Evolutionary conservation across 345 rosid genomes (phyloP), one percentile per base, ranked within the genome.

Genomic region (Pugionium cornutum): DNA sequence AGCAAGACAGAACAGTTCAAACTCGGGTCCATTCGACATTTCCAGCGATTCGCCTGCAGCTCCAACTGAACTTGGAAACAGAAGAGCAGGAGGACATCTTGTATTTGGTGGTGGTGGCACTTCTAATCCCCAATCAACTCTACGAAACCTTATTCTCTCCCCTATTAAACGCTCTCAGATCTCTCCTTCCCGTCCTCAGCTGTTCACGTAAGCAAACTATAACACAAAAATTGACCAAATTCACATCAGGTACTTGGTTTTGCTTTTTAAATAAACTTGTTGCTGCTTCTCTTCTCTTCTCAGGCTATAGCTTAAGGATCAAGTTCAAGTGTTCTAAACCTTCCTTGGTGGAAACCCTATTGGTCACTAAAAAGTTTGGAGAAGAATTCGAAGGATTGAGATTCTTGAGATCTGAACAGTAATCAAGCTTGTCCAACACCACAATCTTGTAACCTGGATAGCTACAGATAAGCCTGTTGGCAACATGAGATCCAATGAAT

Each of bases 101-200:
- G 72, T 66, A 67, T 88, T 82, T 61, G 69, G 79, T 58, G 80
- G 82, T 70, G 76, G 74, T 29, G 74, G 73, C 43, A 28, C 80
- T 51, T 75, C 75, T 50, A 88, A 86, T 63, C 87, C 97, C 37
- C 81, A 96, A 30, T 80, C 76, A 86, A 83, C 92, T 7, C 62
- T 90, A 57, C 81, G 95, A 72, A 94, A 94, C 81, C 78, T 94
- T 78, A 86, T 94, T 58, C 82, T 88, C 56, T 94, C 99, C 61
- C 99, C 97, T 4, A 85, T 94, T 58, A 90, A 88, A 76, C 86
- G 97, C 58, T 91, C 96, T 65, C 99, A 88, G 81, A 85, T 86
- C 51, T 88, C 95, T 66, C 96, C 92, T 27, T 75, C 70, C 55
- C 89, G 86, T 60, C 73, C 78, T 68, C 86, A 83, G 37, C 71